Evolutionary conservation across 805 yeast species (phyloP).

Genomic region (Wickerhamia fluorescens): DNA sequence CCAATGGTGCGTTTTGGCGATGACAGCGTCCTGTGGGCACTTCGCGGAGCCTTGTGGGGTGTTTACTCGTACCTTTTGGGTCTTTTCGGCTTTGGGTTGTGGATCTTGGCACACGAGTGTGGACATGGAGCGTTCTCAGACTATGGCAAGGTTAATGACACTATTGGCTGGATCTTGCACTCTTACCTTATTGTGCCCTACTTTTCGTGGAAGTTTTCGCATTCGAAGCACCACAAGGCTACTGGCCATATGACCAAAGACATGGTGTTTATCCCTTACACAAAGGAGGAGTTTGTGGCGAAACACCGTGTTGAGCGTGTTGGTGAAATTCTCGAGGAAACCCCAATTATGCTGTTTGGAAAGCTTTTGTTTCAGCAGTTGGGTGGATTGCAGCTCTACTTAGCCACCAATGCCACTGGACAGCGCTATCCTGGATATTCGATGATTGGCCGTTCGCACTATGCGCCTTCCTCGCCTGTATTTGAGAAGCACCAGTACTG

Average conservation of each 20-base stretch:
- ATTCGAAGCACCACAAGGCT: slow-evolving; percentile 85
- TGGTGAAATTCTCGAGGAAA: slow-evolving; percentile 60
- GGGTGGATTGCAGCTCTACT: slow-evolving; percentile 70
- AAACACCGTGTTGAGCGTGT: slow-evolving; percentile 31
- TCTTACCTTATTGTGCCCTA: slow-evolving; percentile 75
- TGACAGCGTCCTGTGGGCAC: slow-evolving; percentile 7
- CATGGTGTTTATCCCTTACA: slow-evolving; percentile 77
- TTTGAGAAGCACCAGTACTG: slow-evolving; percentile 68
- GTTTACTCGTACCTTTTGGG: slow-evolving; percentile 51
- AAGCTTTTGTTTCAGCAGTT: slow-evolving; percentile 59
- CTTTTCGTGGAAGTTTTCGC: slow-evolving; percentile 81
- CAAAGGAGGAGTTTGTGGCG: slow-evolving; percentile 48
- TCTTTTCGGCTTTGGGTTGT: slow-evolving; percentile 65
- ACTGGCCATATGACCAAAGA: slow-evolving; percentile 79
- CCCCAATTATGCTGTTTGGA: slow-evolving; percentile 60
- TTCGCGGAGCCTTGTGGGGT: slow-evolving; percentile 55
- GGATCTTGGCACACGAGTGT: slow-evolving; percentile 90
- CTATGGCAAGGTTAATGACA: slow-evolving; percentile 64
- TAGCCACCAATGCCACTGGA: slow-evolving; percentile 69
- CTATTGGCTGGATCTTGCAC: slow-evolving; percentile 79
- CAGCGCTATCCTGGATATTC: slow-evolving; percentile 48
- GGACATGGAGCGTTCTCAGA: slow-evolving; percentile 84
- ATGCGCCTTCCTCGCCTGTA: slow-evolving; percentile 64
- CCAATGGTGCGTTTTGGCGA: slow-evolving; percentile 37
- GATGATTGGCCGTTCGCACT: slow-evolving; percentile 53